Conservation (phyloP, 495 filamentous ascomycete species). For the Neurospora sp. region DNA sequence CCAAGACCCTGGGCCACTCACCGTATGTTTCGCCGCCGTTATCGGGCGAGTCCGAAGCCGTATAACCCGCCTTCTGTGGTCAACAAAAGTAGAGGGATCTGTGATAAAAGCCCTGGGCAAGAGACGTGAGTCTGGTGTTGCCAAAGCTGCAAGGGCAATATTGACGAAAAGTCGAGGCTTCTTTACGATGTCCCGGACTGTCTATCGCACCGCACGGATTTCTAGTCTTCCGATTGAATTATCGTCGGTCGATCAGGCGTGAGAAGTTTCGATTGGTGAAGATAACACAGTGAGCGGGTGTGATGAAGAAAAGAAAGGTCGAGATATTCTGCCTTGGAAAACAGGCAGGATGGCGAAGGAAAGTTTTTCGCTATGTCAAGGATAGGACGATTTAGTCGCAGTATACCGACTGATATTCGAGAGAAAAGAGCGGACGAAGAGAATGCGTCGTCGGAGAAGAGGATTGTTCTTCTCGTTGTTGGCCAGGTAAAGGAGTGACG, state of each 20-base stretch:
- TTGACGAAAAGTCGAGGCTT: neutral
- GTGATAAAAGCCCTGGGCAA: neutral
- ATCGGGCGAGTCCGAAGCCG: neutral
- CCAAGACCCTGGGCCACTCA: neutral
- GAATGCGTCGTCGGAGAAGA: neutral
- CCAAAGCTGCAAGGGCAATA: neutral
- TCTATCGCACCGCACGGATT: neutral
- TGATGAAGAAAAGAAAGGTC: neutral
- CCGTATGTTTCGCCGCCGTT: neutral
- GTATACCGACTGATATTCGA: neutral
- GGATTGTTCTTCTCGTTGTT: neutral
- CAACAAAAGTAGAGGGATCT: neutral
- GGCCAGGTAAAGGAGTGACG: constrained; percentile 2
- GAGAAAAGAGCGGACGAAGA: neutral
- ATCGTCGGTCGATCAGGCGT: neutral
- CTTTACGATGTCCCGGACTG: neutral
- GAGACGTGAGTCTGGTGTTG: neutral
- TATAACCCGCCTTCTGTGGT: neutral
- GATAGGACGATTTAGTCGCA: neutral
- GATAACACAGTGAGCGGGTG: neutral
- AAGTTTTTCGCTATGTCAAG: neutral
- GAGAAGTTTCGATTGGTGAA: neutral
- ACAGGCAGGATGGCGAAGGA: neutral
- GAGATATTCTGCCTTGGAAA: neutral
- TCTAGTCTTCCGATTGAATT: neutral